Base-by-base conservation (phyloP, 1,139 yeast species). In the Geotrichum fermentans region DNA sequence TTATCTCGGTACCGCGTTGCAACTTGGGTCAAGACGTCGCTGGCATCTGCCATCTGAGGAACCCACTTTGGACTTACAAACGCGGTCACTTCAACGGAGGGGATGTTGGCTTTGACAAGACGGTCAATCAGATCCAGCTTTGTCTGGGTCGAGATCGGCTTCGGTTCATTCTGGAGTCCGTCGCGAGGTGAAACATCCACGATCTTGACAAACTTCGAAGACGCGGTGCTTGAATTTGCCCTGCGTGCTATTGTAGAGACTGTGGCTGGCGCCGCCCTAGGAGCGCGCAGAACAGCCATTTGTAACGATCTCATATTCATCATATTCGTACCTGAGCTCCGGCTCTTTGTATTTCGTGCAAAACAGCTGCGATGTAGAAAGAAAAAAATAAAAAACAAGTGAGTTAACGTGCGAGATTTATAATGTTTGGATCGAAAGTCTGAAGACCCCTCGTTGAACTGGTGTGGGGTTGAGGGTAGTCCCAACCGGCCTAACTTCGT, bases 1-100 rank as follows among this genome's bases (percentile, higher is more conserved):
- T 24, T 24, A 8, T 39, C 43, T 3, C n/a, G 14, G 29, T 49
- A 45, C 22, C 45, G 40, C 13, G 36, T 11, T 5, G 30, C 28
- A n/a, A 49, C 45, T 11, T 28, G 11, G 11, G 41, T 24, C 21
- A 49, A 16, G 22, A 49, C 21, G n/a, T 45, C 43, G 20, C 45
- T 49, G 28, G 52, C 50, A 17, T 49, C 52, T 4, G 52, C 52
- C 52, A 49, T 49, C 41, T 66, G 70, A 22, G 70, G 70, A 7
- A 66, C 68, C 69, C 70, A 66, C 48, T 66, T 66, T 4, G 68
- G 69, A 5, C 68, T 62, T n/a, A 66, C 70, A 54, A 66, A 66
- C 3, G 69, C 60, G 2, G 70, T 62, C 6, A 58, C 61, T 46
- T 66, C 70, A 22, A 66, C 59, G 17, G 55, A 58, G 38, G 55